Conservation (phyloP, 768 basidiomycete genomes). For the Mycena olivaceomarginata region DNA sequence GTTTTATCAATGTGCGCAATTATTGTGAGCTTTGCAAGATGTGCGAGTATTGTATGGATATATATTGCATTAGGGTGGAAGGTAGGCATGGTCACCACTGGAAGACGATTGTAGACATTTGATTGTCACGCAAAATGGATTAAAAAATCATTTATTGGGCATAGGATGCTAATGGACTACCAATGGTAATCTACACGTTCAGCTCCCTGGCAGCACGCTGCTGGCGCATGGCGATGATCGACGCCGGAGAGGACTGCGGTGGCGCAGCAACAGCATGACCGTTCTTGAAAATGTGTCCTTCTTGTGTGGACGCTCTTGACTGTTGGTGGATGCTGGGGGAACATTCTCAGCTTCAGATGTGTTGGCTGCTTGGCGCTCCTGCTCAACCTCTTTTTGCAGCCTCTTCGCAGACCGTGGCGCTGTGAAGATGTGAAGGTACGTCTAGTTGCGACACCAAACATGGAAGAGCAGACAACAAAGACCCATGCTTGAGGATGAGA, state of each 20-base stretch:
- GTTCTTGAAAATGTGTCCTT: conserved; percentile 3
- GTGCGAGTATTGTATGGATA: no score
- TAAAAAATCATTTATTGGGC: no score
- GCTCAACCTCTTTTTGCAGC: background rate
- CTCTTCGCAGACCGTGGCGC: conserved; percentile 7
- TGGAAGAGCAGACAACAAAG: no score
- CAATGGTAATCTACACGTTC: background rate
- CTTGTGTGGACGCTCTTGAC: conserved; percentile 13
- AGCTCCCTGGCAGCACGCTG: background rate
- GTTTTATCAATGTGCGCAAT: no score
- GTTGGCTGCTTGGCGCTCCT: background rate
- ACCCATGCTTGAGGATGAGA: no score
- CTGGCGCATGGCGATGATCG: conserved; percentile 16
- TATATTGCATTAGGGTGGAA: no score
- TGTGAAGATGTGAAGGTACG: conserved; percentile 35
- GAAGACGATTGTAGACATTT: no score
- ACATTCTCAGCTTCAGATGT: conserved; percentile 11
- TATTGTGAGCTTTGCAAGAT: no score
- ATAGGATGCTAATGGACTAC: no score
- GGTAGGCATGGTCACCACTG: no score
- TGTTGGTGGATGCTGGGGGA: background rate
- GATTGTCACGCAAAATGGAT: no score
- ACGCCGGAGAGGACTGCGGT: background rate
- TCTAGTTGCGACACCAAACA: background rate
- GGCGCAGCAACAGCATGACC: background rate